Percentiles rank a stretch among this genome's conserved stretches.
These are phyloP conservation scores for Rhizophagus sp. DNA, from an alignment of 192 early-diverging fungal species.

Conservation along the genomic window DNA sequence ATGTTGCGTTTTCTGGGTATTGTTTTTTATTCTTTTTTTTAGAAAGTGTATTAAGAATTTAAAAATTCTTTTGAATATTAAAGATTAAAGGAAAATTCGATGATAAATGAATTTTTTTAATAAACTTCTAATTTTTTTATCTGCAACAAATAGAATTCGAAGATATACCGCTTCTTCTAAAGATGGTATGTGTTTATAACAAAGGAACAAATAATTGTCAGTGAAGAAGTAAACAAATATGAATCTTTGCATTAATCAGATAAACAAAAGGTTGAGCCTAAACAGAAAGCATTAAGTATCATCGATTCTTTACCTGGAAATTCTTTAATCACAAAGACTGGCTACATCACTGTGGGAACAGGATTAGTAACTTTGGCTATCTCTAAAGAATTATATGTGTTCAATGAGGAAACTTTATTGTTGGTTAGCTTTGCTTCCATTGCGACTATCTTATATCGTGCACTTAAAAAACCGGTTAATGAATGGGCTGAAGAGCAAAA, in stretches of 20 bases:
- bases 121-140: not conserved
- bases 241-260: not conserved
- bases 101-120: not conserved
- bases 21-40: not conserved
- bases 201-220: no score
- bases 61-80: not conserved
- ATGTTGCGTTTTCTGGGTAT: not conserved
- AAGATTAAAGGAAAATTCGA: no score
- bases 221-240: not conserved
- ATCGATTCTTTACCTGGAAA: conserved; percentile 93
- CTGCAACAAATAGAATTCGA: not conserved
- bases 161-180: not conserved
- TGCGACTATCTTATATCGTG: conserved; percentile 74
- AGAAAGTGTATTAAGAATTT: not conserved
- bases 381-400: conserved; percentile 97
- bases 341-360: conserved; percentile 78
- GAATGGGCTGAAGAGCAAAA: conserved; percentile 70
- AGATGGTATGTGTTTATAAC: not conserved
- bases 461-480: conserved; percentile 79
- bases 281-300: conserved; percentile 85
- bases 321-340: conserved; percentile 84
- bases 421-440: conserved; percentile 80
- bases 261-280: conserved; percentile 52
- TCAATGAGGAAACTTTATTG: conserved; percentile 92
- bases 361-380: conserved; percentile 86